Conservation (phyloP, 2,329 filamentous ascomycete genomes). For the Epichloe gansuensis region DNA sequence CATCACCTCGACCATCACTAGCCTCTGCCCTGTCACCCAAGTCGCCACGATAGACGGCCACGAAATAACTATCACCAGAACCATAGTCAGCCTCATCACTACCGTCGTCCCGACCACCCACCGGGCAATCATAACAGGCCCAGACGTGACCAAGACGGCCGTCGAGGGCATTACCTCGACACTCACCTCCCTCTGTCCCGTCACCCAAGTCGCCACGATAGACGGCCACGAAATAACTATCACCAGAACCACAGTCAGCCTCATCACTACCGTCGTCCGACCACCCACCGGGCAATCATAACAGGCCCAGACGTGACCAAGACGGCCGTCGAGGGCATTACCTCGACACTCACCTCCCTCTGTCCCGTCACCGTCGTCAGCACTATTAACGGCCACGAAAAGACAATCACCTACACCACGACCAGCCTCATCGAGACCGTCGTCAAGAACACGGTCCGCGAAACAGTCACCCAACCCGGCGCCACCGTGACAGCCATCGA, state of each 20-base stretch:
- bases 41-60: slow-evolving; percentile 18
- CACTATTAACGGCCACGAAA: slow-evolving; percentile 27
- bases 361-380: slow-evolving; percentile 32
- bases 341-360: slow-evolving; percentile 29
- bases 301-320: slow-evolving; percentile 20
- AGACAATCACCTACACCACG: slow-evolving; percentile 25
- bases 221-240: slow-evolving; percentile 9
- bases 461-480: slow-evolving; percentile 7
- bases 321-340: slow-evolving; percentile 21
- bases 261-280: slow-evolving; percentile 17
- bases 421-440: slow-evolving; percentile 24
- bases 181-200: not conserved
- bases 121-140: slow-evolving; percentile 2
- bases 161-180: not conserved
- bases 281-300: slow-evolving; percentile 10
- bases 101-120: slow-evolving; percentile 17
- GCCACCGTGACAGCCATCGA: slow-evolving; percentile 7
- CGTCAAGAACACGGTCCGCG: slow-evolving; percentile 21
- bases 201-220: not conserved
- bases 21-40: slow-evolving; percentile 27
- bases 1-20: slow-evolving; percentile 29
- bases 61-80: slow-evolving; percentile 12
- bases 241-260: slow-evolving; percentile 14
- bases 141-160: not conserved
- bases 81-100: slow-evolving; percentile 13